Base-by-base conservation (phyloP, 495 filamentous ascomycete genomes). In the Aspergillus wentii region DNA sequence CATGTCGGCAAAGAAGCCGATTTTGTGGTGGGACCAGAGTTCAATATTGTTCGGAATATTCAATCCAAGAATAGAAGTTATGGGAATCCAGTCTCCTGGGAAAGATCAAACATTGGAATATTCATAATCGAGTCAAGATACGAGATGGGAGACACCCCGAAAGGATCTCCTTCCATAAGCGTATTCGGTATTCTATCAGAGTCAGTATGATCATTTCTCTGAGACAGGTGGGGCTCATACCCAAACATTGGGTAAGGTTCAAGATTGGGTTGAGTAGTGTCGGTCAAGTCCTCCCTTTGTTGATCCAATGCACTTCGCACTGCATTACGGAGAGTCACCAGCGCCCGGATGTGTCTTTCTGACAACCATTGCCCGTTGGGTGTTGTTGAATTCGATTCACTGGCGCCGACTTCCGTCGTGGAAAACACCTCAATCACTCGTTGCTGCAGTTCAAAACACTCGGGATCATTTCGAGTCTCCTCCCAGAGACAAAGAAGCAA, bases 71-170 rank as follows among this genome's bases (percentile, higher is more conserved):
- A n/a, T 21, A 10, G 26, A 21, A 8, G n/a, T 46, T 28, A 56
- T 2, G 46, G 29, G 19, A 52, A 53, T 0, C 30, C 30, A 17
- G 35, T 40, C 7, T 52, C 51, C 7, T 59, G 48, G 2, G 51
- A 50, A 2, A 62, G 51, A 27, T 60, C 52, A 23, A 62, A 60
- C 16, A 62, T 23, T 4, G 60, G 60, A 4, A 56, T 57, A 19
- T 65, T 65, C 61, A 65, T 65, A 6, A 65, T 62, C 3, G 54
- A 59, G 19, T 65, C 61, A 4, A 65, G 44, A 20, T 61, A 65
- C 3, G 59, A 45, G 9, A 56, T 38, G 4, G 61, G 61, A 2
- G 60, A 64, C 7, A 53, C 48, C 19, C 49, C 46, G 8, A 51
- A 25, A 5, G 42, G 39, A 31, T 54, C 39, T 15, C 33, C 11